These are phyloP conservation scores for Rhipidocladum racemiflorum DNA, from an alignment of 176 grass and related monocot species.

Conservation along the genomic window DNA sequence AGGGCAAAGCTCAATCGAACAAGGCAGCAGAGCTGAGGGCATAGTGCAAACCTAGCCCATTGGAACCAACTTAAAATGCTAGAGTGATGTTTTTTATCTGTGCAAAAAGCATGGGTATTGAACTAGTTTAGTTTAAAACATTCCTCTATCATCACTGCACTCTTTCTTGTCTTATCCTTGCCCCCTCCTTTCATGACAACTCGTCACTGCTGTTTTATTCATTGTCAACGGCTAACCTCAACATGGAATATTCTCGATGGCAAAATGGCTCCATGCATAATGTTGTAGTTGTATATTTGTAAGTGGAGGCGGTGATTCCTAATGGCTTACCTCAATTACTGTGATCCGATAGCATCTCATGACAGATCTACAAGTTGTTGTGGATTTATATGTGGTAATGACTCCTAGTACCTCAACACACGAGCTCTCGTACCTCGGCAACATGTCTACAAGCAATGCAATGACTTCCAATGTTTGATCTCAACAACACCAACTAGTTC, in stretches of 20 bases:
- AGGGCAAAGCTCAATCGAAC: no score
- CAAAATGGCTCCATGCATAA: not conserved
- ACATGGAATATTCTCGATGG: not conserved
- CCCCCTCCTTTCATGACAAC: no score
- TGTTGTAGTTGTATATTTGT: not conserved
- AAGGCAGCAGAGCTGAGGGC: no score
- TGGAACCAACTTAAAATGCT: no score
- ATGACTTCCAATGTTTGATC: not conserved
- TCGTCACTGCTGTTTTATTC: not conserved
- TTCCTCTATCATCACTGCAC: not conserved
- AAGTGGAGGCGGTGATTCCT: not conserved
- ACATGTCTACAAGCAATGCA: not conserved
- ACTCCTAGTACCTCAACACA: not conserved
- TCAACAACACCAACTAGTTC: not conserved
- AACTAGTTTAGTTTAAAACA: no score
- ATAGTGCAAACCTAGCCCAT: no score
- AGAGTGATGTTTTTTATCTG: no score
- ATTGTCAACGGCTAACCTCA: not conserved
- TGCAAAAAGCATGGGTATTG: no score
- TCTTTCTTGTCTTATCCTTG: no score
- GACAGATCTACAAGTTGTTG: not conserved
- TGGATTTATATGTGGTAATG: not conserved
- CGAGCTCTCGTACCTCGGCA: not conserved
- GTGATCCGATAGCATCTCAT: not conserved
- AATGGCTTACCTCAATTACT: not conserved